Base-by-base conservation (phyloP, 306 rosid species). In the Dalbergia cochinchinensis region DNA sequence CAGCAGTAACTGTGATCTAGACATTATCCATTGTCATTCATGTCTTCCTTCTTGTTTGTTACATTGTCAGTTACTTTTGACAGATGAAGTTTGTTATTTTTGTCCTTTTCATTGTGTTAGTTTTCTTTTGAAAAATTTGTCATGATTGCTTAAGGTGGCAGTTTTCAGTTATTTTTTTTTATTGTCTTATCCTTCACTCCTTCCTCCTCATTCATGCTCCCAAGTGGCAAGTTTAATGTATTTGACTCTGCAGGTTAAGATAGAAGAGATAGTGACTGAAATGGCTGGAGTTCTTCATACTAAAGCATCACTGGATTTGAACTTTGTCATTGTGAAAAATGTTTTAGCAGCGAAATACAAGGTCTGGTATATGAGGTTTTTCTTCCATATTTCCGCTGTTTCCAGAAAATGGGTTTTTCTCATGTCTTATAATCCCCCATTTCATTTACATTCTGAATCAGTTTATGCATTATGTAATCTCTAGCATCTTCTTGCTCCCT, bases 341-440 rank as follows among this genome's bases (percentile, higher is more conserved):
- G 99, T 93, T 73, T 85, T 91, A 87, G 97, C 99, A 74, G 91
- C 90, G 20, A 95, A 95, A 82, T 95, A 95, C 91, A 91, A 92
- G 98, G 99, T 90, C 79, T 31, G 85, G 59, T 65, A 58, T 80
- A 55, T 68, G 65, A 73, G 14, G 44, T 53, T 70, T 69, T 82
- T 57, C 39, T 79, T 65, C 60, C 59, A 14, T 72, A 42, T 65
- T 74, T 80, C 80, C 19, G 12, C 44, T 73, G 5, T 69, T 69
- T 18, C 48, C 7, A 19, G 44, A n/a, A 7, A 55, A 55, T 31
- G 4, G 69, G 55, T 58, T 31, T 18, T 26, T 41, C 59, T 48
- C 33, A 47, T 57, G 8, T 60, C 63, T 34, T 50, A 34, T 39
- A 37, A 37, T 14, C 47, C 26, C 62, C 57, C 5, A 13, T 62